A percentile compares a stretch with the other conserved stretches of the same genome.
These are phyloP conservation scores for Scheffersomyces illinoinensis DNA, from an alignment of 1,139 yeast species.

Conservation along the genomic window DNA sequence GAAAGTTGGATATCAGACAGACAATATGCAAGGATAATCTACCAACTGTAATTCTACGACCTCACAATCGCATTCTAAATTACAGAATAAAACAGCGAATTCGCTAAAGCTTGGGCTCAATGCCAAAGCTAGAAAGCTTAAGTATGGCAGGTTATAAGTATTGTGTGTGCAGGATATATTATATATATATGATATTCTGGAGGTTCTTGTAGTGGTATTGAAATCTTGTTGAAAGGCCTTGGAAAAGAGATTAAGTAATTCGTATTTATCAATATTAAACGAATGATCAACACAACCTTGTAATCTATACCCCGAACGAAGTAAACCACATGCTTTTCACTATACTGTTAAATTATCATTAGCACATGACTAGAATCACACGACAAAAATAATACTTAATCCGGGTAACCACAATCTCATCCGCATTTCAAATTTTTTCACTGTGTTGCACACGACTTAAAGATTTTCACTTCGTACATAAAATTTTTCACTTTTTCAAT, in stretches of 20 bases:
- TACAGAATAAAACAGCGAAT: too few species aligned
- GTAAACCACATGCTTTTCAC: background rate
- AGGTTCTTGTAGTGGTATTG: background rate
- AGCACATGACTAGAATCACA: background rate
- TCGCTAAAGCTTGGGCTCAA: background rate
- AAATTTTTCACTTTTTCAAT: slow-evolving; percentile 14
- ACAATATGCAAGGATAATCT: background rate
- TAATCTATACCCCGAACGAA: background rate
- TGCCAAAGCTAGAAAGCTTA: background rate
- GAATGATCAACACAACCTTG: background rate
- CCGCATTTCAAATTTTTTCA: background rate
- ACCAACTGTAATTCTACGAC: background rate
- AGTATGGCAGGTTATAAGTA: background rate
- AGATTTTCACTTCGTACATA: slow-evolving; percentile 5
- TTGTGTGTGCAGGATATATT: background rate
- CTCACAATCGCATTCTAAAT: background rate
- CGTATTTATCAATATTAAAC: too few species aligned
- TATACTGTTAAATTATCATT: background rate
- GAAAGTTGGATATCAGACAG: background rate
- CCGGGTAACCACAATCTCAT: background rate
- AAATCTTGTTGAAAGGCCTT: background rate
- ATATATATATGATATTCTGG: background rate
- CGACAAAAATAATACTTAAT: background rate
- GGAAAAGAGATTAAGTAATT: background rate
- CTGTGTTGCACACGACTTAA: background rate